A percentile compares a stretch with the other conserved stretches of the same genome.
Conservation (phyloP, 1,139 yeast species). For the Scheffersomyces parashehatae region DNA sequence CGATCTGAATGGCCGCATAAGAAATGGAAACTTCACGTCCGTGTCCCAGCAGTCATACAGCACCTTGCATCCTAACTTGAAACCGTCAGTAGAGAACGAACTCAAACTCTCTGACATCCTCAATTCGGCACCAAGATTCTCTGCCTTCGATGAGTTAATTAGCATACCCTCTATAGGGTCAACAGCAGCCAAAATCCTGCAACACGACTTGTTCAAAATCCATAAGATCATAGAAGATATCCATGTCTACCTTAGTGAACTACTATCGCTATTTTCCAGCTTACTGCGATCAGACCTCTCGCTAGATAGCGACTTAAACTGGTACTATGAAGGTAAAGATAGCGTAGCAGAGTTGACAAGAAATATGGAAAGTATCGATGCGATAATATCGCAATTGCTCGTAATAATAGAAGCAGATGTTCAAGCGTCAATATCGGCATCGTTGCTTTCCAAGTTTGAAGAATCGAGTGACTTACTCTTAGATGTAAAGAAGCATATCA, state of each 20-base stretch:
- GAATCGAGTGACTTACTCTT: constrained; percentile 39
- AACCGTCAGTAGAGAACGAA: too few species aligned
- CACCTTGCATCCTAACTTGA: too few species aligned
- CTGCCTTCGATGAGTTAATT: constrained; percentile 35
- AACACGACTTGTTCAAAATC: constrained; percentile 33
- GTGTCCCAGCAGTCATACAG: too few species aligned
- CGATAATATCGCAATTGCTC: constrained; percentile 43
- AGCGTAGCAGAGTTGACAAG: constrained; percentile 39
- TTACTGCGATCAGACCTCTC: constrained; percentile 6
- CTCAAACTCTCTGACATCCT: constrained; percentile 16
- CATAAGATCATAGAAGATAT: constrained; percentile 35
- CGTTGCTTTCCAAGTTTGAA: constrained; percentile 29
- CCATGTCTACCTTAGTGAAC: constrained; percentile 24
- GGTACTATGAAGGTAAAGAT: constrained; percentile 51
- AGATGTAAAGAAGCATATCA: constrained; percentile 38
- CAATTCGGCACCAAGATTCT: constrained; percentile 25
- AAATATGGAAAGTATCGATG: constrained; percentile 48
- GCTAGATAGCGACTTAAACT: constrained; percentile 24
- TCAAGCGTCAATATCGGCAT: constrained; percentile 15
- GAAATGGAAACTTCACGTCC: too few species aligned
- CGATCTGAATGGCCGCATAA: too few species aligned
- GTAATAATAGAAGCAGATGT: constrained; percentile 28
- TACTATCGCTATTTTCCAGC: constrained; percentile 16
- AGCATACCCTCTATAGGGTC: constrained; percentile 16
- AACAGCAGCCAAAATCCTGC: constrained; percentile 19